Evolutionary conservation across 1,284 basidiomycete genomes (phyloP).

Genomic region (Ganoderma resinaceum): DNA sequence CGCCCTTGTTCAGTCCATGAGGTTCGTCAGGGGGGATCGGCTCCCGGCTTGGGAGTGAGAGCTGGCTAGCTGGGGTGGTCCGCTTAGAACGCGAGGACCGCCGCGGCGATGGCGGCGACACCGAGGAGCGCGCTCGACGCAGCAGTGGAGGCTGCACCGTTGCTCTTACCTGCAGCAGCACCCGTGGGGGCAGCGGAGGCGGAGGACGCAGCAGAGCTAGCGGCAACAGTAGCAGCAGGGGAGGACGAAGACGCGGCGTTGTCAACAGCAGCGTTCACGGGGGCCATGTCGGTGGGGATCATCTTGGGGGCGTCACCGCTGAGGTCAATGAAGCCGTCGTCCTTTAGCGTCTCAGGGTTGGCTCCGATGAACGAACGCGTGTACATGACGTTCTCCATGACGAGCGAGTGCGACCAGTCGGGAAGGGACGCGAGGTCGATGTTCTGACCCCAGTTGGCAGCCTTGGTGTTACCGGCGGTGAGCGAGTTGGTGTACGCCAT

Average conservation of each 20-base stretch:
- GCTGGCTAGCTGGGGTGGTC: neutral
- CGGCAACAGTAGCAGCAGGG: constrained; percentile 35
- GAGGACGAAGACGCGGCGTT: constrained; percentile 35
- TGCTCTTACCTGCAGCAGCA: constrained; percentile 36
- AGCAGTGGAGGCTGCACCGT: constrained; percentile 56
- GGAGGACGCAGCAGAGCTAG: constrained; percentile 37
- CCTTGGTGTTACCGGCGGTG: constrained; percentile 55
- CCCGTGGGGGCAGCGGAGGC: constrained; percentile 33
- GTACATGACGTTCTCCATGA: constrained; percentile 46
- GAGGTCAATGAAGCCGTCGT: constrained; percentile 61
- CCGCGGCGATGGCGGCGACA: constrained; percentile 56
- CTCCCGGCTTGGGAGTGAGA: neutral
- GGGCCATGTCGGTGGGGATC: constrained; percentile 63
- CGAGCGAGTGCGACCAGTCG: constrained; percentile 54
- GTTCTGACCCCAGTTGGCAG: constrained; percentile 67
- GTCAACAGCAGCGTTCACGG: constrained; percentile 42
- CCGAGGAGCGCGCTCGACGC: constrained; percentile 59
- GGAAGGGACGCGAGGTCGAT: constrained; percentile 65
- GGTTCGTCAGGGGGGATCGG: constrained; percentile 19
- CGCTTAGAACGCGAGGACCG: constrained; percentile 62
- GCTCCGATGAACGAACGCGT: constrained; percentile 66
- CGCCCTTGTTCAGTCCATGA: constrained; percentile 22
- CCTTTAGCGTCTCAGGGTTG: constrained; percentile 62
- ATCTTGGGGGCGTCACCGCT: constrained; percentile 55
- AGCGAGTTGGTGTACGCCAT: constrained; percentile 54